Evolutionary conservation across 495 filamentous ascomycete genomes (phyloP), one percentile per base, ranked within the genome.

Genomic region (Lophiostoma macrostomum): DNA sequence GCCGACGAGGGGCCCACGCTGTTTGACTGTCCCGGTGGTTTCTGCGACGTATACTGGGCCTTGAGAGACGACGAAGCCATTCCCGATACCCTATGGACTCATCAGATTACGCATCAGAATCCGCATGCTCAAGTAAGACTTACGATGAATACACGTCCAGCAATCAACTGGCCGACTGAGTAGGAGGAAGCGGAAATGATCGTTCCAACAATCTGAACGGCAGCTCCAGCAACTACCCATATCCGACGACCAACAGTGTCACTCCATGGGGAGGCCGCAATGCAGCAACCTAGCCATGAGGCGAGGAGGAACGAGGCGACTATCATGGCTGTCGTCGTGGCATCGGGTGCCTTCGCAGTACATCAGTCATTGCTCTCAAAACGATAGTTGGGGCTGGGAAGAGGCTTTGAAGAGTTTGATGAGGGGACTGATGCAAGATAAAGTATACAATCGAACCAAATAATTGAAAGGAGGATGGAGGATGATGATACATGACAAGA

Each of bases 261-360:
- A 32, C 45, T 47, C 23, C 23, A 50, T 13, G 19, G 37, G 1
- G 53, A 50, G 14, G 27, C 46, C 25, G 36, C 36, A n/a, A 57
- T 51, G 48, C 14, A 20, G 39, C 53, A 57, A 5, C 46, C 46
- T 6, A 50, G 39, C 53, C 53, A 57, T 10, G 53, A 50, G 25
- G 53, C 53, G n/a, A 57, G 36, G 6, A 50, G 29, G 36, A 50
- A 57, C 4, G 45, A 41, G 6, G 53, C 32, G 7, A 39, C 37
- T 11, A 51, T 50, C 53, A 57, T 57, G 29, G 44, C 34, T 5
- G 37, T 50, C 7, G 46, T 50, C 5, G 36, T 43, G 19, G 53
- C 44, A 38, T 44, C 36, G 5, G 45, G 41, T 7, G 22, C 19
- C 50, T 54, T 28, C 8, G 31, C 4, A 37, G 13, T 25, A 22